These are phyloP conservation scores for Colletotrichum spinosum DNA, from an alignment of 2,329 filamentous ascomycete species.

Conservation along the genomic window DNA sequence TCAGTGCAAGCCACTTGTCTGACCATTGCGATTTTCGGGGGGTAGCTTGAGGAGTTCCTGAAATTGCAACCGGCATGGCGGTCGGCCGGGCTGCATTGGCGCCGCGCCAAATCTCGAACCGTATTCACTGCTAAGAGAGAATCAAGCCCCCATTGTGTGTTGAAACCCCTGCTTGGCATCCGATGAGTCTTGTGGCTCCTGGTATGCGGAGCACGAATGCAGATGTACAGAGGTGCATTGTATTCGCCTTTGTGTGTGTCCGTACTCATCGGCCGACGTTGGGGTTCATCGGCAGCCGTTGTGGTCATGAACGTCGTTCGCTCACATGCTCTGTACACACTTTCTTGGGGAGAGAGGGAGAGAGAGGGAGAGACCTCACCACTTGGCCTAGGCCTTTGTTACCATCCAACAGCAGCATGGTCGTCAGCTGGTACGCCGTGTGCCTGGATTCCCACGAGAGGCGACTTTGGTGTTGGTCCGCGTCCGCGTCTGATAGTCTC, in stretches of 20 bases:
- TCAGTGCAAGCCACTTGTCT: conserved; percentile 35
- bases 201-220: no score
- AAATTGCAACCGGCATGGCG: conserved; percentile 35
- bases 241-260: neutral
- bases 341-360: neutral
- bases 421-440: conserved; percentile 22
- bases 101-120: conserved; percentile 21
- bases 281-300: conserved; percentile 13
- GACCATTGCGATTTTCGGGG: conserved; percentile 30
- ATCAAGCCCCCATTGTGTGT: conserved; percentile 1
- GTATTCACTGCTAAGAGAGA: neutral
- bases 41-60: neutral
- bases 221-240: no score
- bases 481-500: conserved; percentile 33
- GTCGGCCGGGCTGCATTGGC: conserved; percentile 32
- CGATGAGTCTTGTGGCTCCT: conserved; percentile 15
- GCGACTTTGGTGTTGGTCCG: conserved; percentile 6
- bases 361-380: neutral
- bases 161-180: conserved; percentile 33
- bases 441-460: conserved; percentile 6
- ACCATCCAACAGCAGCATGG: conserved; percentile 14
- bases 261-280: neutral
- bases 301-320: neutral
- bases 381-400: no score
- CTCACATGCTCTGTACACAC: neutral